Evolutionary conservation across 2,329 filamentous ascomycete species (phyloP), one percentile per base, ranked within the genome.

Genomic region (Aspergillus jensenii): DNA sequence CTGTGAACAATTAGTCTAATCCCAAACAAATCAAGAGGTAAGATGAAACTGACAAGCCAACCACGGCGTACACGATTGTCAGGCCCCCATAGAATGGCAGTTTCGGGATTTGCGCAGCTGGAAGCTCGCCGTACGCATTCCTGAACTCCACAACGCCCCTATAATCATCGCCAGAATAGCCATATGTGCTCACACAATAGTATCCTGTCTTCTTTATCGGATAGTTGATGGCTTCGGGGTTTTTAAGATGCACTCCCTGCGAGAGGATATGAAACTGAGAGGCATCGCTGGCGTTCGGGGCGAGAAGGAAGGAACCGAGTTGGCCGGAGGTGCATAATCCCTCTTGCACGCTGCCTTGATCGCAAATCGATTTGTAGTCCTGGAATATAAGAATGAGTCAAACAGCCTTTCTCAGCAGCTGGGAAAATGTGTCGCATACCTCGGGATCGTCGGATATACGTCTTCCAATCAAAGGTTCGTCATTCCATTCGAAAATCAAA

Each of bases 61-160:
- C 85, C 19, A 98, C 84, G 50, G 92, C 92, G 76, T 99, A 99
- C 33, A 96, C 86, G 62, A 99, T 93, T 0, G 93, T 93, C 65
- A 98, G 87, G 57, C 90, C 93, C 47, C 93, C 95, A 70, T 99
- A 99, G 74, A 99, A 99, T 2, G 95, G 93, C 58, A 99, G 82
- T 76, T 99, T 99, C 19, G 96, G 90, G 64, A 99, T 97, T 74
- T 99, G 93, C 2, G 92, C 92, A 7, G 92, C 95, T 5, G 93
- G 90, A 56, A 99, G 87, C 79, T 99, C 93, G 71, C 95, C 95
- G 71, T 96, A 99, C 3, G 95, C 90, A 75, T 99, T 98, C 61
- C 93, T 87, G 75, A 98, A 99, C 68, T 95, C 93, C 44, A 95
- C 88, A 14, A 95, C 84, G 7, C 89, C 93, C 47, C 82, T 84